phyloP scores from a whole-genome alignment of 192 early-diverging fungal species.

The Coemansia sp. region DNA sequence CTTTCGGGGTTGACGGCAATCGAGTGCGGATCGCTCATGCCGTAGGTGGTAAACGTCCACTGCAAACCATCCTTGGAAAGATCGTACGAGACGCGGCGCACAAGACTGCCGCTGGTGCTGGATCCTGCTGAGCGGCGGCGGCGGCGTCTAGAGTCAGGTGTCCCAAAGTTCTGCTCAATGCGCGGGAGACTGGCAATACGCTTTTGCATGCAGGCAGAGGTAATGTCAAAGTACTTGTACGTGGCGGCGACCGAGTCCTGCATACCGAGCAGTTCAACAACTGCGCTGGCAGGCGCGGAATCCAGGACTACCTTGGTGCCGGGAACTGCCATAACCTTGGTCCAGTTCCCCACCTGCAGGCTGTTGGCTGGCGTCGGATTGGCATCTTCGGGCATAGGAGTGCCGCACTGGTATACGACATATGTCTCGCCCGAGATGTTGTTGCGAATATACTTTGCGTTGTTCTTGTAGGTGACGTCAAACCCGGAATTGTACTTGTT shows the following conservation, averaged over 20 bases:
- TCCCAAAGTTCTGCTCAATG: conserved; percentile 38
- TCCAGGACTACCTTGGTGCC: conserved; percentile 37
- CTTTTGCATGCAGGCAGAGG: conserved; percentile 56
- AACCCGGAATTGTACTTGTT: conserved; percentile 59
- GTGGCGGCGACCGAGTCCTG: conserved; percentile 35
- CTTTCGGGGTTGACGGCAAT: conserved; percentile 39
- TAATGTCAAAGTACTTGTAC: conserved; percentile 39
- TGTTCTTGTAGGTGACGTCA: conserved; percentile 58
- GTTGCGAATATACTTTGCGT: conserved; percentile 67
- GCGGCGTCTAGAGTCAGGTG: conserved; percentile 14
- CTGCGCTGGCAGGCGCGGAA: conserved; percentile 45
- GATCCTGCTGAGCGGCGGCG: neutral
- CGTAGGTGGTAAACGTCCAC: conserved; percentile 54
- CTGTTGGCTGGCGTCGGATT: conserved; percentile 47
- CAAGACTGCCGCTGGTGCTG: conserved; percentile 5
- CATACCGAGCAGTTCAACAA: conserved; percentile 36
- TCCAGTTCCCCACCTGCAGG: conserved; percentile 47
- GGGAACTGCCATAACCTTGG: conserved; percentile 41
- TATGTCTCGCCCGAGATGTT: conserved; percentile 54
- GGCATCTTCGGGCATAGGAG: conserved; percentile 47
- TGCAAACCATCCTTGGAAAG: conserved; percentile 48
- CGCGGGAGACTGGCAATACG: conserved; percentile 39
- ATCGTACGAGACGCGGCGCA: conserved; percentile 48
- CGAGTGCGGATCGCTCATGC: conserved; percentile 45
- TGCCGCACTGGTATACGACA: conserved; percentile 73